Evolutionary conservation across 495 filamentous ascomycete species (phyloP), one percentile per base, ranked within the genome.

Genomic region (Trichoderma parareesei): DNA sequence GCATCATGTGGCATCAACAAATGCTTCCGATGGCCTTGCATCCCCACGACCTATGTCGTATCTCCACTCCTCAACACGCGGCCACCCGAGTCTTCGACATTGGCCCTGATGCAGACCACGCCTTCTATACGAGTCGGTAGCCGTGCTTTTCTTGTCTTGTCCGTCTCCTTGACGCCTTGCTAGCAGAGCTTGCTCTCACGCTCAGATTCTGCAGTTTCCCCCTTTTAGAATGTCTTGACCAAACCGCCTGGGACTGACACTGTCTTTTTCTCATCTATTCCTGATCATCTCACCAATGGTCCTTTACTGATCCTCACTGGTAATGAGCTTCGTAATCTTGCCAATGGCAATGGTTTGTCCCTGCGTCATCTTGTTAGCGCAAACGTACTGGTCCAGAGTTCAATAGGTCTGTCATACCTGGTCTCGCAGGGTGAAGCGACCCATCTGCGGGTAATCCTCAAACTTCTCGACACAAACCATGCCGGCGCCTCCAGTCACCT

Each of bases 331-430:
- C 60, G 88, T 96, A 73, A 97, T 92, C 83, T 96, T 97, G 73
- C 92, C 92, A 75, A 97, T 97, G 49, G 92, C 92, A 77, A 97
- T 92, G 4, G 92, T 97, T 90, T 96, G 91, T 64, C 92, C 92
- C 90, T 92, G 66, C 66, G 38, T 70, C 69, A 68, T 71, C 64
- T 65, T 61, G 18, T 20, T 49, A 69, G 41, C 65, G 61, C 27
- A 66, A 69, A 68, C 38, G 57, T 61, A 62, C 37, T 11, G 5
- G 18, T 13, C 5, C 2, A 18, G 20, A 37, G 5, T n/a, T 20
- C n/a, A 49, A 20, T 60, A 6, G 38, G 46, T 35, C 57, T 9
- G 1, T 67, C 70, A 67, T 74, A 95, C 92, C 81, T 96, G 92
- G 71, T 97, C 93, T 80, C 94, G 84, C 65, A 98, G 81, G 5